Evolutionary conservation across 2,329 filamentous ascomycete genomes (phyloP).

Genomic region (Monilinia aucupariae): DNA sequence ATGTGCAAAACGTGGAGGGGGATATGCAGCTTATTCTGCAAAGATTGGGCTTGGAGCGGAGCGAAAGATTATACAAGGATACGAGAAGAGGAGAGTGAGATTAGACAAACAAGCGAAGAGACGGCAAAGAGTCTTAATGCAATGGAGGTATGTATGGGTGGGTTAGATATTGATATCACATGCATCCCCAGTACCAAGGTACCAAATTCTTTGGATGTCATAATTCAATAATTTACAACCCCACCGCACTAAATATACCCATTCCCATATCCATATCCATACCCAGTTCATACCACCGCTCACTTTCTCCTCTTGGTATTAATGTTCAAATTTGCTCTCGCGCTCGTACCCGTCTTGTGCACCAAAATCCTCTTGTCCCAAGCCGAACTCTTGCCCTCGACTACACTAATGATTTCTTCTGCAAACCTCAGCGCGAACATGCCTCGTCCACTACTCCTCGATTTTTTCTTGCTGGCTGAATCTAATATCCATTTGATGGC

Average conservation of each 20-base stretch:
- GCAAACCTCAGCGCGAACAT: conserved; percentile 74
- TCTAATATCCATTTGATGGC: conserved; percentile 89
- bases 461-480: conserved; percentile 71
- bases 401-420: conserved; percentile 78
- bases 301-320: conserved; percentile 25
- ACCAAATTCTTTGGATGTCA: conserved; percentile 4
- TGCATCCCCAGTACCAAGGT: background rate
- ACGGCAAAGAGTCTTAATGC: background rate
- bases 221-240: conserved; percentile 15
- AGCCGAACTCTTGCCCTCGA: conserved; percentile 75
- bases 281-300: background rate
- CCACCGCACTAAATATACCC: background rate
- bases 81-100: background rate
- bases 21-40: background rate
- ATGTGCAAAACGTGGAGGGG: background rate
- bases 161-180: background rate
- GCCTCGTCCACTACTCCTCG: conserved; percentile 62
- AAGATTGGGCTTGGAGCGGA: background rate
- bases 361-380: conserved; percentile 77
- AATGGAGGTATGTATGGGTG: background rate
- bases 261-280: background rate
- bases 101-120: background rate
- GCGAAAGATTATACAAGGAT: background rate
- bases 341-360: conserved; percentile 75
- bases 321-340: conserved; percentile 64